Evolutionary conservation across 2,329 filamentous ascomycete genomes (phyloP).

Genomic region (Botryotinia convoluta): DNA sequence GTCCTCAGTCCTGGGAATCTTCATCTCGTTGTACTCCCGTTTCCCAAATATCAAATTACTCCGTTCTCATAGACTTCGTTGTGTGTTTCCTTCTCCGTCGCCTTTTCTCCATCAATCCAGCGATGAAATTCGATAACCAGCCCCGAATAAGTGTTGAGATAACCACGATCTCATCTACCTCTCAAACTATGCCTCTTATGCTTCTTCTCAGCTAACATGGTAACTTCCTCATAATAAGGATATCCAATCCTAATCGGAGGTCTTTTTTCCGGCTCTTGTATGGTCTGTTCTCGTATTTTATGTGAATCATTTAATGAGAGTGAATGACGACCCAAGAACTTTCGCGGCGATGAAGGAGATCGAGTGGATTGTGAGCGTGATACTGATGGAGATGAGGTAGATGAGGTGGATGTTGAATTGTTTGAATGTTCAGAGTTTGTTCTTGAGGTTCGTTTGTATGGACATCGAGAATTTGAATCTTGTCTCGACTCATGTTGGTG

Average conservation of each 20-base stretch:
- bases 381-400: not conserved
- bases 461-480: not conserved
- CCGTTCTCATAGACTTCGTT: not conserved
- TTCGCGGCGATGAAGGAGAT: not conserved
- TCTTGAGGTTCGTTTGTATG: conserved; percentile 8
- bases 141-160: not conserved
- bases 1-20: not conserved
- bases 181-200: conserved; percentile 13
- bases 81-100: not conserved
- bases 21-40: not conserved
- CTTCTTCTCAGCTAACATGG: conserved; percentile 8
- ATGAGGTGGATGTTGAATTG: not conserved
- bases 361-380: conserved; percentile 3
- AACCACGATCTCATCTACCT: not conserved
- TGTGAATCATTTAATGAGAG: not conserved
- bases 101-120: not conserved
- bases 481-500: not conserved
- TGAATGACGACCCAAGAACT: not conserved
- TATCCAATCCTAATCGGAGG: conserved; percentile 20
- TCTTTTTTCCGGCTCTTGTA: not conserved
- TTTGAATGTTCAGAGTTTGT: conserved; percentile 2
- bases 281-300: not conserved
- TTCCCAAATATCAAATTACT: not conserved
- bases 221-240: conserved; percentile 22
- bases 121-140: not conserved